phyloP scores from a whole-genome alignment of 345 rosid genomes.

The Anacardium occidentale region DNA sequence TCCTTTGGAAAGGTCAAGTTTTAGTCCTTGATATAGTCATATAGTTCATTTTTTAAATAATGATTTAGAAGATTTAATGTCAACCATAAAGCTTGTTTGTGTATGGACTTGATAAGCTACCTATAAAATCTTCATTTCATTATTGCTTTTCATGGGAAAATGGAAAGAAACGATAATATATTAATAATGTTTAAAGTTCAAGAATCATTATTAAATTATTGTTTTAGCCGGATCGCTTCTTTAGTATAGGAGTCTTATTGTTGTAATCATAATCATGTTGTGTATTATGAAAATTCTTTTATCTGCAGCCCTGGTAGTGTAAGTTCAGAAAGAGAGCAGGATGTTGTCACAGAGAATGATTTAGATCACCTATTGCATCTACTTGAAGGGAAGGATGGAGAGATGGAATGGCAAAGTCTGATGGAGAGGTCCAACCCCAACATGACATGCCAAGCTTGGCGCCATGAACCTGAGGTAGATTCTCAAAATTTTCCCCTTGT shows the following conservation, averaged over 20 bases:
- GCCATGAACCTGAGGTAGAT: constrained; percentile 78
- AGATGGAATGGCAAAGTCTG: constrained; percentile 80
- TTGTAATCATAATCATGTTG: not conserved
- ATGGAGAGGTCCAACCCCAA: constrained; percentile 82
- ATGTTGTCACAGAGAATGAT: constrained; percentile 69
- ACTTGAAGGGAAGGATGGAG: constrained; percentile 62
- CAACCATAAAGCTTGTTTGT: not conserved
- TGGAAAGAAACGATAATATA: not conserved
- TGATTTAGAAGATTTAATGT: not conserved
- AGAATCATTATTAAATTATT: not conserved
- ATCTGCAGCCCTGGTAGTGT: constrained; percentile 30
- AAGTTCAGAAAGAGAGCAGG: constrained; percentile 38
- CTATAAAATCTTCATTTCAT: not conserved
- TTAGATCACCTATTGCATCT: constrained; percentile 69
- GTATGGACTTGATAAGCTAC: not conserved
- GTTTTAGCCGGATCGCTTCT: not conserved
- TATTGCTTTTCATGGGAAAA: not conserved
- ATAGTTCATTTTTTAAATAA: not conserved
- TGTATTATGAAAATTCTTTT: constrained; percentile 5
- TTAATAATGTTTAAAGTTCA: not conserved
- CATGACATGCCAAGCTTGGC: constrained; percentile 88
- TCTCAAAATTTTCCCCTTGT: not conserved
- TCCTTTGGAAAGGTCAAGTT: not conserved
- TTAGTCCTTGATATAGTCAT: not conserved
- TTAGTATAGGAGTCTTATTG: not conserved